Base-by-base conservation (phyloP, 805 yeast genomes). In the Myxozyma mucilagina region DNA sequence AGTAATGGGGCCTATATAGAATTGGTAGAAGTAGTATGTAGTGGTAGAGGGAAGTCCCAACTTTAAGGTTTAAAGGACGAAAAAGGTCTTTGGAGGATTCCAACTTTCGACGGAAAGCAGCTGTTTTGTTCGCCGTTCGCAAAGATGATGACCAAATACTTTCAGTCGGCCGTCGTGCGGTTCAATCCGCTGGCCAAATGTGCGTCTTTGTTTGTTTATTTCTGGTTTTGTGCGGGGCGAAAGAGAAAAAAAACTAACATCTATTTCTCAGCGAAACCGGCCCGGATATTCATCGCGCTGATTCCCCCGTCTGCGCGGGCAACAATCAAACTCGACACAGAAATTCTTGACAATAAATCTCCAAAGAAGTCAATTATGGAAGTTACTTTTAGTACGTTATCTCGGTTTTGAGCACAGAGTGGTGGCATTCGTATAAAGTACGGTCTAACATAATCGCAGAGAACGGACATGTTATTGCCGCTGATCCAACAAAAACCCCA, bases 101-200 rank as follows among this genome's bases (percentile, higher is more conserved):
- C 41, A 38, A 38, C 16, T 38, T 13, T 38, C 41, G 6, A 5
- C 2, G 5, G 6, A 38, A 38, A n/a, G 41, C 41, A 31, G 18
- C 34, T 14, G 11, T 3, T 11, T 5, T 24, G 24, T 24, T 31
- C 4, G 1, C 39, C 20, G 1, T n/a, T 9, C 41, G 20, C 32
- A 35, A 47, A 45, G 41, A 92, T 92, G 98, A 88, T 92, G 70
- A 93, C 97, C 43, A 90, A 90, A 75, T 92, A 87, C 76, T 90
- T 93, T 77, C 80, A 91, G 39, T 84, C 84, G 66, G 90, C 90
- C 8, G 78, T 79, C 47, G 89, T 93, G 47, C 84, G 80, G 70
- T 90, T 92, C 80, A 84, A 89, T 73, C 97, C 97, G 0, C 83
- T 85, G 1, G 74, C 79, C 34, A 88, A 87, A 67, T 82, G 85